Base-by-base conservation (phyloP, 768 basidiomycete genomes). In the Rhizopogon salebrosus region DNA sequence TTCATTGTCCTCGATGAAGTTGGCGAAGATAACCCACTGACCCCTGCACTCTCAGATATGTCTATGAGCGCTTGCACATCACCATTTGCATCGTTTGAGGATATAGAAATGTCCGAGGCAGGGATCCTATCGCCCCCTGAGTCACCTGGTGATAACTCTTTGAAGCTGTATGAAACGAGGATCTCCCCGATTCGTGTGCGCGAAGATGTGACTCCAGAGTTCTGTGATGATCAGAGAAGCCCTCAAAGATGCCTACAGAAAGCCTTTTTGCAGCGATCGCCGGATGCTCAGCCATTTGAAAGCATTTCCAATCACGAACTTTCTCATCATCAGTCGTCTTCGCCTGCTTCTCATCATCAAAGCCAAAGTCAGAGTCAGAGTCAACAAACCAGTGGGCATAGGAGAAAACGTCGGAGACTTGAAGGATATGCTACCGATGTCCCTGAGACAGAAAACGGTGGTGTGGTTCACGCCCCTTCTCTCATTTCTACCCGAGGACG, bases 241-340 rank as follows among this genome's bases (percentile, higher is more conserved):
- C 31, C 20, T 46, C 8, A 46, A 46, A 34, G 2, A 10, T 14
- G 13, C 7, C 18, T 1, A 13, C 14, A 20, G 29, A 7, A 20
- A 8, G 27, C 16, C 5, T 16, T 46, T 34, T 34, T 31, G 2
- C 45, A 34, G 20, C 4, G 20, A 16, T 46, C 31, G 16, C 9
- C 20, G 10, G 29, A 45, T 4, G 20, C 20, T 22, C 54, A 56
- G 23, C 61, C 57, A 3, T 59, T 67, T 43, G 18, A 46, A 29
- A 46, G 40, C 37, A 53, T 65, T 4, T 50, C 63, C 2, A 65
- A 67, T 24, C 16, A 56, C 3, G 27, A 56, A 6, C 8, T 10
- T 23, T 46, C 31, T 46, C 14, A 3, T 45, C 20, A 45, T 20
- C 13, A n/a, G n/a, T n/a, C 7, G 14, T 46, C 43, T 22, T 29